phyloP scores from a whole-genome alignment of 2,329 filamentous ascomycete genomes.

The Metarhizium sp. region DNA sequence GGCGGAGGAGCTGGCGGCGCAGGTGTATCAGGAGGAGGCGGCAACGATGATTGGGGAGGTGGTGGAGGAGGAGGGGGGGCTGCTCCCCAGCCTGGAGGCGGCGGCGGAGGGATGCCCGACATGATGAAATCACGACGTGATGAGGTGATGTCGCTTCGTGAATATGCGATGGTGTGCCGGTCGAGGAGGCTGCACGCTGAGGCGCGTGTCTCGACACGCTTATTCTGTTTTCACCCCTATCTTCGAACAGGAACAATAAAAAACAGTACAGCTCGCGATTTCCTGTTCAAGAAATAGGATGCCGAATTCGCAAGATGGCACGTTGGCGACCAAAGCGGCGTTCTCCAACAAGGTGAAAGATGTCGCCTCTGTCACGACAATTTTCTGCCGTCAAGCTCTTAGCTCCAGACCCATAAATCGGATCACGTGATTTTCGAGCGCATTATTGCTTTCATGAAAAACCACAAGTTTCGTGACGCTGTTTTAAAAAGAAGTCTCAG shows the following conservation, averaged over 20 bases:
- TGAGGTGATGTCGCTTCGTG: constrained; percentile 11
- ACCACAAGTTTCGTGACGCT: too few relatives aligned
- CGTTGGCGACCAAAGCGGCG: constrained; percentile 19
- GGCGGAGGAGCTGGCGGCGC: constrained; percentile 63
- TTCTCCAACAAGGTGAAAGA: constrained; percentile 13
- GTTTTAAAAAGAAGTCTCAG: too few relatives aligned
- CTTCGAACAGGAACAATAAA: background rate
- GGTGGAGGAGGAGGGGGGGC: constrained; percentile 47
- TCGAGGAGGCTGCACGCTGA: constrained; percentile 23
- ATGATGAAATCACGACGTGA: constrained; percentile 28
- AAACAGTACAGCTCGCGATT: background rate
- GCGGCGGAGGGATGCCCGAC: constrained; percentile 46
- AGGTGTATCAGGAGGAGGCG: constrained; percentile 44
- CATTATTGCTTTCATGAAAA: background rate
- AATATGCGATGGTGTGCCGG: constrained; percentile 15
- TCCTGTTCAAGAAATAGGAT: constrained; percentile 13
- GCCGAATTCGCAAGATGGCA: constrained; percentile 20
- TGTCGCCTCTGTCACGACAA: constrained; percentile 16
- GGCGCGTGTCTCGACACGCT: constrained; percentile 26
- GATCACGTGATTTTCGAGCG: constrained; percentile 15
- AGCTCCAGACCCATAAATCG: constrained; percentile 7
- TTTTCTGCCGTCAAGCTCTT: constrained; percentile 20
- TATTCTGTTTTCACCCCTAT: constrained; percentile 10
- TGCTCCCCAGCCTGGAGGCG: constrained; percentile 46
- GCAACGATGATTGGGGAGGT: constrained; percentile 44